Evolutionary conservation across 495 filamentous ascomycete species (phyloP).

Genomic region (Penicillium simplicissimum): DNA sequence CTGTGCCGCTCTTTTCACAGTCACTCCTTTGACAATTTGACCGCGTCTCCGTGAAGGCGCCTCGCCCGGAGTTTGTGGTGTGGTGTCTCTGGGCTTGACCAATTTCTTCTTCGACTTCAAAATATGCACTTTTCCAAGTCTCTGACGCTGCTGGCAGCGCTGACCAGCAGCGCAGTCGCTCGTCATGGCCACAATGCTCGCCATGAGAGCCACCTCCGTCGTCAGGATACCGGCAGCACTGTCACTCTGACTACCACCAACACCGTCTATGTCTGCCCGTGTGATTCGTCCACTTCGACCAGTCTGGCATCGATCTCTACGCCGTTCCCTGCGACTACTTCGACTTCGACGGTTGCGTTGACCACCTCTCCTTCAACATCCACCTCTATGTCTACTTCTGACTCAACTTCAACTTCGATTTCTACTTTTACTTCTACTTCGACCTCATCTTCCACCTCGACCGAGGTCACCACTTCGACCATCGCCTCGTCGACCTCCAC

Average conservation of each 20-base stretch:
- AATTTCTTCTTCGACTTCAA: conserved; percentile 14
- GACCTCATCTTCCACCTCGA: conserved; percentile 10
- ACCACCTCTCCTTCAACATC: conserved; percentile 2
- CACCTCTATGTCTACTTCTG: neutral
- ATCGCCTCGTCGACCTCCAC: conserved; percentile 8
- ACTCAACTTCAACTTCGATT: no score
- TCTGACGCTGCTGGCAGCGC: conserved; percentile 37
- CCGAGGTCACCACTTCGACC: neutral
- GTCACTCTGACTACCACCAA: conserved; percentile 15
- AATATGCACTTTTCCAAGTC: conserved; percentile 37
- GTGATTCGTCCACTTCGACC: conserved; percentile 8
- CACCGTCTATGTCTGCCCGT: conserved; percentile 19
- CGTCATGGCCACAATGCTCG: conserved; percentile 13
- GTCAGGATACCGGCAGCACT: conserved; percentile 19
- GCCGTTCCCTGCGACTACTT: conserved; percentile 3
- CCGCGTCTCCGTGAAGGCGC: neutral
- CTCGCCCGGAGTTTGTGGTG: neutral
- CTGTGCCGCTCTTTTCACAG: conserved; percentile 1
- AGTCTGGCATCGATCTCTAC: neutral
- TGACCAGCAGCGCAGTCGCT: conserved; percentile 29
- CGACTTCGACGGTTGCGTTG: neutral
- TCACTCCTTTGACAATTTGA: neutral
- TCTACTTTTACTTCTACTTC: no score
- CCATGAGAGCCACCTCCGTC: conserved; percentile 27
- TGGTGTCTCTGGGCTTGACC: neutral